Evolutionary conservation across 805 yeast genomes (phyloP), one percentile per base, ranked within the genome.

Genomic region (Lachancea thermotolerans): DNA sequence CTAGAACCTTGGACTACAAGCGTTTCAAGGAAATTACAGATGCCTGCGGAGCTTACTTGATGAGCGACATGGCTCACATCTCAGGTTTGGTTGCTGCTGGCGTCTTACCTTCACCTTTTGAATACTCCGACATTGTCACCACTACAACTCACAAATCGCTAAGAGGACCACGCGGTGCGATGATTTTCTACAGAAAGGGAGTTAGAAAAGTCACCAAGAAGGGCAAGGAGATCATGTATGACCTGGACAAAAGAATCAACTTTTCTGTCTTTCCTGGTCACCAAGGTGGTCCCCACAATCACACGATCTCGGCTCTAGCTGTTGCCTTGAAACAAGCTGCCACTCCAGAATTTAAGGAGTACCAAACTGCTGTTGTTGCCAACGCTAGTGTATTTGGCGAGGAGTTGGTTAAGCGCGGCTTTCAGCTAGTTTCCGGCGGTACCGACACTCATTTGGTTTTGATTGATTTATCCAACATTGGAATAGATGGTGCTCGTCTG

Each of bases 261-360:
- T 91, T 91, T 65, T 87, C 96, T 29, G 98, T 91, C 46, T 91
- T 91, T 86, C 99, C 99, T 57, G 98, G 95, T 53, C 98, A 91
- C 69, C 99, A 91, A 75, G 99, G 99, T 74, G 99, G 99, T 64
- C 99, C 99, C 56, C 98, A 91, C 70, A 91, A 91, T 74, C 97
- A 91, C 71, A 91, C 98, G 58, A 91, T 91, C 62, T 81, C 96
- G 52, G 98, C 98, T 16, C 75, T 91, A 57, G 95, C 98, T 29
- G 91, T 89, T 47, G 98, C 98, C 33, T 77, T 91, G 60, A 87
- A 87, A 64, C 98, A 91, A 74, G 90, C 96, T 46, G 73, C 78
- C 42, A 75, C 91, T 39, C 95, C 95, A 33, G 96, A 87, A 67
- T 91, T 82, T 73, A 83, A 78, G 66, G 75, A 79, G 58, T 91